These are phyloP conservation scores for Ceratocystis papillata DNA, from an alignment of 2,329 filamentous ascomycete genomes.

Conservation along the genomic window DNA sequence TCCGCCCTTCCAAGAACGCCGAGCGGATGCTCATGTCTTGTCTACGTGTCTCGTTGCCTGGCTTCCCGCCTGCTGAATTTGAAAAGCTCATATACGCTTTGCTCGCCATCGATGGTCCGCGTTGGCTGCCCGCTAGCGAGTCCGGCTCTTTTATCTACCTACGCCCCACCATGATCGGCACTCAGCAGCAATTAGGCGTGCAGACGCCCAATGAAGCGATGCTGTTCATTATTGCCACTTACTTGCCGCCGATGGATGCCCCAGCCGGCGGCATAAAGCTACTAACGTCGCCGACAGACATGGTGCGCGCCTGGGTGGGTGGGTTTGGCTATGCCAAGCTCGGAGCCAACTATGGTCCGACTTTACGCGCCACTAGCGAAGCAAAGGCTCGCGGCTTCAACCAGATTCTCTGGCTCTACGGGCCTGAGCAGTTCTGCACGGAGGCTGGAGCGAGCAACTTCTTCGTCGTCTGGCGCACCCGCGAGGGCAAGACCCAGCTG, in stretches of 20 bases:
- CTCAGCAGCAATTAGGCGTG: constrained; percentile 68
- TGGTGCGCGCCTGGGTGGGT: constrained; percentile 83
- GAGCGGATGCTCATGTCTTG: constrained; percentile 51
- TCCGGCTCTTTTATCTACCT: constrained; percentile 70
- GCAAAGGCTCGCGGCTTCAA: constrained; percentile 64
- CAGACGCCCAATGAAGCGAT: constrained; percentile 71
- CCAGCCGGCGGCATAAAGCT: constrained; percentile 54
- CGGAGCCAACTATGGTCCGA: constrained; percentile 86
- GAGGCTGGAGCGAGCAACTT: constrained; percentile 91
- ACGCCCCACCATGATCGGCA: constrained; percentile 77
- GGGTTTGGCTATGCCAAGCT: constrained; percentile 89
- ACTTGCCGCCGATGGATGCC: constrained; percentile 48
- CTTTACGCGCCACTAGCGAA: constrained; percentile 64
- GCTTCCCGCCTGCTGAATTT: constrained; percentile 59
- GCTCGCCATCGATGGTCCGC: constrained; percentile 59
- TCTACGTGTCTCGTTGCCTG: constrained; percentile 60
- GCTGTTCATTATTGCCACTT: constrained; percentile 67
- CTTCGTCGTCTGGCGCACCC: constrained; percentile 67
- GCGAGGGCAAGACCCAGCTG: constrained; percentile 53
- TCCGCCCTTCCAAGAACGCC: constrained; percentile 65
- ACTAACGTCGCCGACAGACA: constrained; percentile 68
- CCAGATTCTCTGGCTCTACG: constrained; percentile 92
- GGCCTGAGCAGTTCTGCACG: constrained; percentile 64
- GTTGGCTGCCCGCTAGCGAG: constrained; percentile 64
- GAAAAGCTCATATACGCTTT: constrained; percentile 64